Base-by-base conservation (phyloP, 1,284 basidiomycete species). In the Acaromyces ingoldii region DNA sequence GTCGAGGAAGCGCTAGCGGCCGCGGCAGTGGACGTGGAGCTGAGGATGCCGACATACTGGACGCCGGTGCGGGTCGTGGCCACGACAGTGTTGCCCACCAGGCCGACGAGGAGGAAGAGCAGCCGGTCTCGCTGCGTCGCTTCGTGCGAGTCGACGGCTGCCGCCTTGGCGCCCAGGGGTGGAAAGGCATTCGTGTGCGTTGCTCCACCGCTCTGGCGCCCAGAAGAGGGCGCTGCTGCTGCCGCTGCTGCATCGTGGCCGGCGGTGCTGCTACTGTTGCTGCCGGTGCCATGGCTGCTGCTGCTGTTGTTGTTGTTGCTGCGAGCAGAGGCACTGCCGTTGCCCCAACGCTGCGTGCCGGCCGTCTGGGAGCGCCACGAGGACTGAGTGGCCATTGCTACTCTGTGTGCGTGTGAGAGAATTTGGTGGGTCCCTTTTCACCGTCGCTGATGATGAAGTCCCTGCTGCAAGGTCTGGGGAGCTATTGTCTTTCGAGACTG, bases 31-130 rank as follows among this genome's bases (percentile, higher is more conserved):
- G 65, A 66, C 24, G 51, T 53, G 28, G 51, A 29, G 31, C 34
- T 31, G 1, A 74, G 59, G 37, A 74, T 65, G 24, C 72, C 72
- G n/a, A 70, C 65, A 53, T 63, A 67, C 10, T 61, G 50, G 29
- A 48, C 24, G 17, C 72, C 68, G 39, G 50, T 53, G 24, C 56
- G 63, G 50, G 65, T 59, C 17, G 57, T 60, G 21, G 64, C 68
- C n/a, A 57, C 58, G 53, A 70, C 65, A 4, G 65, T 58, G 30
- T 60, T 63, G 46, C 67, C 66, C 17, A 69, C 50, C 21, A 69
- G 55, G 19, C 57, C 60, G 41, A 65, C 56, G 11, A 69, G 59
- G 37, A 69, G 33, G 42, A 67, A 67, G 53, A 63, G 53, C 17
- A 63, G 54, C 39, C 67, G 62, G 24, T 63, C 58, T 31, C 53